These are phyloP conservation scores for Prunus dulcis DNA, from an alignment of 306 rosid species.

Conservation along the genomic window DNA sequence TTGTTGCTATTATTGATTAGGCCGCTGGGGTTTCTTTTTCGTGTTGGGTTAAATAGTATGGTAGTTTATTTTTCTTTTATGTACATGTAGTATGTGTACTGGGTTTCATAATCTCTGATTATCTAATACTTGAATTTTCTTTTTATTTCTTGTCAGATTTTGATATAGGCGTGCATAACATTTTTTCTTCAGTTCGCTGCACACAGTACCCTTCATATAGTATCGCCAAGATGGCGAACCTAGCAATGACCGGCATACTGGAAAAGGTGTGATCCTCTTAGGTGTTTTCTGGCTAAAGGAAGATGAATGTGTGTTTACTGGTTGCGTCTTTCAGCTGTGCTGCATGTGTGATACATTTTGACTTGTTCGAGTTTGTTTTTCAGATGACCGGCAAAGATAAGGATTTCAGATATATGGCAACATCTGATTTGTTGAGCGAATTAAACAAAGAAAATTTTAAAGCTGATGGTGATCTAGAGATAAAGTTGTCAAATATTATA, in stretches of 20 bases:
- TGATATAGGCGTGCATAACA: background rate
- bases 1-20: background rate
- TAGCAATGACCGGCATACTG: slow-evolving; percentile 65
- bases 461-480: slow-evolving; percentile 78
- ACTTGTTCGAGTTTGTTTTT: slow-evolving; percentile 16
- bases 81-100: background rate
- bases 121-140: background rate
- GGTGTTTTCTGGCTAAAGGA: background rate
- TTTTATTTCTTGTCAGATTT: background rate
- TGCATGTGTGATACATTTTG: background rate
- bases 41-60: background rate
- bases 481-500: slow-evolving; percentile 63
- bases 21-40: background rate
- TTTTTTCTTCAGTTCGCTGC: background rate
- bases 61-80: background rate
- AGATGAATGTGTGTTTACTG: background rate
- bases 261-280: slow-evolving; percentile 58
- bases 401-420: slow-evolving; percentile 93
- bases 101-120: background rate
- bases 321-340: background rate
- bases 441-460: slow-evolving; percentile 61
- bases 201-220: background rate
- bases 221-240: slow-evolving; percentile 56
- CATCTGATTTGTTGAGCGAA: slow-evolving; percentile 84
- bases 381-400: slow-evolving; percentile 97